These are phyloP conservation scores for Leccinum disarticulatum DNA, from an alignment of 768 basidiomycete genomes.

Conservation along the genomic window DNA sequence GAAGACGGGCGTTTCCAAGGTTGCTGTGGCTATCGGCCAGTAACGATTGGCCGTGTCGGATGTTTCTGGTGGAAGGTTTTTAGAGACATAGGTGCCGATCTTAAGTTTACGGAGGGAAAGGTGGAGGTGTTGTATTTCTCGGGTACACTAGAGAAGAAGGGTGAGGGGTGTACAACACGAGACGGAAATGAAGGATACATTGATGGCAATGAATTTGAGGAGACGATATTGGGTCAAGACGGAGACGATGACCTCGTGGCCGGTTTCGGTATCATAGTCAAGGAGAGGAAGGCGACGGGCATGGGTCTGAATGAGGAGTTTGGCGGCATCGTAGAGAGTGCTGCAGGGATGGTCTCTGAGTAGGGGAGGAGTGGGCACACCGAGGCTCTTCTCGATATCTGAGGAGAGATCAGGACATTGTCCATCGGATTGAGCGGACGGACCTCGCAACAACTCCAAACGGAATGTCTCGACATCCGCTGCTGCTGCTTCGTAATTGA, in stretches of 20 bases:
- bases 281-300: conserved; percentile 93
- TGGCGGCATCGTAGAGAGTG: conserved; percentile 87
- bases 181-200: conserved; percentile 51
- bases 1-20: conserved; percentile 87
- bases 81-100: conserved; percentile 89
- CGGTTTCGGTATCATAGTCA: conserved; percentile 90
- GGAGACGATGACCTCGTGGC: conserved; percentile 92
- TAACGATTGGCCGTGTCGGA: conserved; percentile 67
- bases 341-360: conserved; percentile 85
- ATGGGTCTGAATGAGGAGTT: conserved; percentile 90
- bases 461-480: conserved; percentile 92
- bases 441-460: conserved; percentile 86
- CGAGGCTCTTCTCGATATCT: conserved; percentile 94
- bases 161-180: conserved; percentile 10
- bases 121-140: conserved; percentile 80
- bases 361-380: conserved; percentile 90
- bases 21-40: conserved; percentile 91
- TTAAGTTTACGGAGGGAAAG: conserved; percentile 79
- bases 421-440: conserved; percentile 24
- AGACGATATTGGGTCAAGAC: conserved; percentile 97
- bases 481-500: conserved; percentile 78
- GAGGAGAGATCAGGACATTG: conserved; percentile 12
- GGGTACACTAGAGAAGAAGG: conserved; percentile 60
- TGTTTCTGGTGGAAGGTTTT: conserved; percentile 43
- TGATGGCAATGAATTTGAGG: conserved; percentile 97